Percentiles rank a stretch among this genome's conserved stretches.
These are phyloP conservation scores for Voacanga thouarsii DNA, from an alignment of 257 asterid genomes.

Conservation along the genomic window DNA sequence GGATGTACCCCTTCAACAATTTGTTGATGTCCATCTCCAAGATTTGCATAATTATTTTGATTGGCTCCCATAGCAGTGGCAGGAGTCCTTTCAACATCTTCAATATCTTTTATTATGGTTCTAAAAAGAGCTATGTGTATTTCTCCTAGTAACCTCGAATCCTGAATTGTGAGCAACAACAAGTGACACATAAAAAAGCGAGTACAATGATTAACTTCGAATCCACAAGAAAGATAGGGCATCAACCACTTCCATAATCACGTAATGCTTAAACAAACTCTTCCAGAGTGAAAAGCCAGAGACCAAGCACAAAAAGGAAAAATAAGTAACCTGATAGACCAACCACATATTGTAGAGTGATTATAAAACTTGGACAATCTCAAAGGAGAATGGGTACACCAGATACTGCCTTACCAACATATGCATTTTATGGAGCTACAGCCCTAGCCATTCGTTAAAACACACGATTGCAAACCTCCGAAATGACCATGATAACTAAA, in stretches of 20 bases:
- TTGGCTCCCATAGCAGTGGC: conserved; percentile 40
- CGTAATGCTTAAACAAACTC: conserved; percentile 79
- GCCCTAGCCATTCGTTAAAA: too few species aligned
- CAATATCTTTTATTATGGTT: conserved; percentile 71
- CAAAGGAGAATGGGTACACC: too few species aligned
- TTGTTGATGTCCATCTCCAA: conserved; percentile 77
- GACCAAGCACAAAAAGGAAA: conserved; percentile 80
- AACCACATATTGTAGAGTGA: too few species aligned
- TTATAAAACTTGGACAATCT: too few species aligned
- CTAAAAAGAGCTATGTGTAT: conserved; percentile 76
- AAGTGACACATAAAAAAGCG: conserved; percentile 2
- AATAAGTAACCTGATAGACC: too few species aligned
- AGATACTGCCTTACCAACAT: too few species aligned
- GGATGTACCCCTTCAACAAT: conserved; percentile 80
- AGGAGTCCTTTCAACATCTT: conserved; percentile 73
- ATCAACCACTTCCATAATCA: conserved; percentile 47
- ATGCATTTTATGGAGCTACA: too few species aligned
- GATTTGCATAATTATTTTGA: conserved; percentile 48
- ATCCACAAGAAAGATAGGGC: conserved; percentile 7
- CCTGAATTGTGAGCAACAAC: conserved; percentile 39
- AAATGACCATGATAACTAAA: too few species aligned
- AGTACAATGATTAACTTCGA: neutral
- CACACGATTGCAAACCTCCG: too few species aligned
- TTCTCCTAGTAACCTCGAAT: conserved; percentile 81
- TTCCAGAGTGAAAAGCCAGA: conserved; percentile 93